A percentile compares a stretch with the other conserved stretches of the same genome.
Evolutionary conservation across 768 basidiomycete genomes (phyloP).

Genomic region (Dioszegia hungarica): DNA sequence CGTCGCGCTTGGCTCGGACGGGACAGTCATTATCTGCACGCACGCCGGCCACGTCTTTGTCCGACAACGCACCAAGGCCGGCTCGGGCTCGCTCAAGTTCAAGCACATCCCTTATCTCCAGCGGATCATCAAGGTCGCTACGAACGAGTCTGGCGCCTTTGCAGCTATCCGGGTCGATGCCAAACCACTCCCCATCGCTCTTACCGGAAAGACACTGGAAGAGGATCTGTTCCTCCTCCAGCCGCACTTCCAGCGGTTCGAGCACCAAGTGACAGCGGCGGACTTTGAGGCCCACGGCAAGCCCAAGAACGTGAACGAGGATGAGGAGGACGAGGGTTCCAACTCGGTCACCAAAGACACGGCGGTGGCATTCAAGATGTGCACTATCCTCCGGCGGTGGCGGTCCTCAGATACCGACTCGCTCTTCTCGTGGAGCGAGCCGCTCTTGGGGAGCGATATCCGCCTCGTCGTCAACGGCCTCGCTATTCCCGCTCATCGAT

Average conservation of each 20-base stretch:
- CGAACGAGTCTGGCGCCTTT: slow-evolving; percentile 81
- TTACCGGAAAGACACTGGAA: slow-evolving; percentile 58
- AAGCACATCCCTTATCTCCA: slow-evolving; percentile 74
- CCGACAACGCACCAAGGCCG: slow-evolving; percentile 59
- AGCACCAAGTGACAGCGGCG: slow-evolving; percentile 35
- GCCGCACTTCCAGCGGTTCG: slow-evolving; percentile 56
- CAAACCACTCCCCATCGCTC: slow-evolving; percentile 56
- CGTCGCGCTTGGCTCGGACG: slow-evolving; percentile 80
- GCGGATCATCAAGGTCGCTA: slow-evolving; percentile 75
- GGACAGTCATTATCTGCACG: slow-evolving; percentile 85
- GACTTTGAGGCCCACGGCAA: slow-evolving; percentile 19
- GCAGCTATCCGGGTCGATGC: slow-evolving; percentile 76
- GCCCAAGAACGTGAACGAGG: slow-evolving; percentile 38
- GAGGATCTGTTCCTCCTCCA: slow-evolving; percentile 64
- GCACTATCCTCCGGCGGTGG: slow-evolving; percentile 41
- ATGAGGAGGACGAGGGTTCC: slow-evolving; percentile 52
- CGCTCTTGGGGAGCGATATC: slow-evolving; percentile 61
- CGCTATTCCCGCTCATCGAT: slow-evolving; percentile 40
- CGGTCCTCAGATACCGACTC: slow-evolving; percentile 31
- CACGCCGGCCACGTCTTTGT: slow-evolving; percentile 91
- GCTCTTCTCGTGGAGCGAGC: slow-evolving; percentile 41
- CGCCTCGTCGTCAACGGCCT: slow-evolving; percentile 54
- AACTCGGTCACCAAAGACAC: slow-evolving; percentile 45
- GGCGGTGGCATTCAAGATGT: slow-evolving; percentile 35
- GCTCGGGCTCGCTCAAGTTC: slow-evolving; percentile 58